These are phyloP conservation scores for Trametes maxima DNA, from an alignment of 768 basidiomycete genomes.

Conservation along the genomic window DNA sequence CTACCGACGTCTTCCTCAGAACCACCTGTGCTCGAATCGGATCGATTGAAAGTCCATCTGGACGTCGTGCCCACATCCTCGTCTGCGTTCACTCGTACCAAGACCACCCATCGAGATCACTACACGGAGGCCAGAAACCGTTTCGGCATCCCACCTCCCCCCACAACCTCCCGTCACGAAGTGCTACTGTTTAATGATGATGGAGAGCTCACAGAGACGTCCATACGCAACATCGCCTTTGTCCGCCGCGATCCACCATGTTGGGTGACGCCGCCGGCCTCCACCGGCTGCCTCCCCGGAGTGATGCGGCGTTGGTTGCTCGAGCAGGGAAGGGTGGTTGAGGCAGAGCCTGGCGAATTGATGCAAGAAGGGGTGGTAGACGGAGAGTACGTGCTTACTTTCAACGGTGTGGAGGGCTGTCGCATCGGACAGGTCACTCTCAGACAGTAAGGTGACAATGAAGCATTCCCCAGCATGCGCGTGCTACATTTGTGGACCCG, in stretches of 20 bases:
- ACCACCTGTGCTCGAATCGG: slow-evolving; percentile 3
- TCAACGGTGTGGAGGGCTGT: slow-evolving; percentile 75
- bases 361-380: slow-evolving; percentile 44
- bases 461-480: not conserved
- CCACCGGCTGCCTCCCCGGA: slow-evolving; percentile 72
- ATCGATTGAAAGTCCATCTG: slow-evolving; percentile 50
- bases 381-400: slow-evolving; percentile 69
- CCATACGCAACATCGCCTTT: slow-evolving; percentile 74
- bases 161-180: slow-evolving; percentile 41
- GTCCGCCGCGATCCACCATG: slow-evolving; percentile 41
- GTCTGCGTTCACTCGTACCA: slow-evolving; percentile 64
- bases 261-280: slow-evolving; percentile 69
- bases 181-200: slow-evolving; percentile 64
- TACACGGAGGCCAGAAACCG: slow-evolving; percentile 70
- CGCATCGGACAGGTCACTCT: slow-evolving; percentile 45
- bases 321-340: slow-evolving; percentile 55
- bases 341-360: slow-evolving; percentile 48
- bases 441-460: not conserved
- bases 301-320: slow-evolving; percentile 72
- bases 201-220: slow-evolving; percentile 60
- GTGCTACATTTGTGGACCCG: too few species aligned
- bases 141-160: slow-evolving; percentile 44
- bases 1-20: not conserved
- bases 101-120: slow-evolving; percentile 63
- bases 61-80: slow-evolving; percentile 57